Percentiles rank a stretch among this genome's conserved stretches.
Evolutionary conservation across 1,284 basidiomycete species (phyloP).

Genomic region (Hortiboletus rubellus): DNA sequence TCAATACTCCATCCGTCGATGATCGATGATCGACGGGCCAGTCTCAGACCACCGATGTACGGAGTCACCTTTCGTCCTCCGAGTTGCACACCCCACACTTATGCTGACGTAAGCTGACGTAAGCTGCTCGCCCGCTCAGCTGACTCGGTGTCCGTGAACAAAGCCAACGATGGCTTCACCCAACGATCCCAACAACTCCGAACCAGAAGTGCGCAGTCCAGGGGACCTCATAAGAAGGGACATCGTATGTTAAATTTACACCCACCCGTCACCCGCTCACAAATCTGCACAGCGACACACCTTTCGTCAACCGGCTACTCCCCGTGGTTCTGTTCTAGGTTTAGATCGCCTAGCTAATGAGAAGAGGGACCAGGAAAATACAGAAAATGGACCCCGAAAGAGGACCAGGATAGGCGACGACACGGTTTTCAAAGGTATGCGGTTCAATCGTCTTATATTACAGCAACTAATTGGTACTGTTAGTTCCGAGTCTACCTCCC

Average conservation of each 20-base stretch:
- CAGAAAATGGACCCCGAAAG: constrained; percentile 58
- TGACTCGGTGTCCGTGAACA: no score
- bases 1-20: no score
- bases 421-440: constrained; percentile 79
- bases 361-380: constrained; percentile 67
- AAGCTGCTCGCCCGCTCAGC: no score
- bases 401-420: constrained; percentile 64
- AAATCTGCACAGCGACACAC: constrained; percentile 55
- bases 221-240: constrained; percentile 76
- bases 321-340: constrained; percentile 76
- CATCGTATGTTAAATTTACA: constrained; percentile 47
- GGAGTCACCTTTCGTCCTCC: no score
- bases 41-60: no score
- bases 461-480: not conserved
- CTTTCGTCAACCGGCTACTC: constrained; percentile 74
- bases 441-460: not conserved
- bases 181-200: constrained; percentile 74
- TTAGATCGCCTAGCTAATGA: constrained; percentile 86
- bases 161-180: no score
- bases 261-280: not conserved
- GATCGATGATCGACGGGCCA: no score
- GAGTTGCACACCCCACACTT: no score
- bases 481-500: constrained; percentile 75
- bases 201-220: constrained; percentile 71
- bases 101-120: no score